A percentile compares a stretch with the other conserved stretches of the same genome.
Evolutionary conservation across 495 filamentous ascomycete genomes (phyloP).

Genomic region (Achaetomiella virescens): DNA sequence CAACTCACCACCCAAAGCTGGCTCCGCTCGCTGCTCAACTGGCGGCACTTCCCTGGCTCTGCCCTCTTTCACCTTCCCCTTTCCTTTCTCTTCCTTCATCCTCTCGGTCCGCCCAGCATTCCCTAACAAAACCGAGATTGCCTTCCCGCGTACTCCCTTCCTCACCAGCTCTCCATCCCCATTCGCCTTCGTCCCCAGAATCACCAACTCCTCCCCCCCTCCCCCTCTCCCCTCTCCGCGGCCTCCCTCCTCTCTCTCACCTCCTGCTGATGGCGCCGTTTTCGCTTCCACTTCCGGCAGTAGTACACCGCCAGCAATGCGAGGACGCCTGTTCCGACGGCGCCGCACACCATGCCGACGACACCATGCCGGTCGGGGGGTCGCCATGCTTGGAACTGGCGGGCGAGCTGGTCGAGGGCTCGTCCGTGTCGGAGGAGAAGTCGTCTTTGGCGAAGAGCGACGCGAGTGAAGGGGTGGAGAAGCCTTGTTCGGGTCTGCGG

Average conservation of each 20-base stretch:
- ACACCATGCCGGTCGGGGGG: background rate
- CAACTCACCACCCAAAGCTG: background rate
- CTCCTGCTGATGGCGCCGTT: background rate
- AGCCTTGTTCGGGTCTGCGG: background rate
- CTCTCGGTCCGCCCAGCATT: background rate
- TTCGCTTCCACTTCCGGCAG: too few species aligned
- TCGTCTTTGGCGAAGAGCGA: background rate
- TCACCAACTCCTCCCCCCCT: background rate
- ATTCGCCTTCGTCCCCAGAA: background rate
- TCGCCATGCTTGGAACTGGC: background rate
- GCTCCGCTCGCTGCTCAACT: too few species aligned
- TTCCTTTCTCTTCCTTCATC: background rate
- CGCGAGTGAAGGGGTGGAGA: background rate
- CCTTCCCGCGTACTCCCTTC: background rate
- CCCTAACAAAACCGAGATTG: background rate
- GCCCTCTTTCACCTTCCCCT: too few species aligned
- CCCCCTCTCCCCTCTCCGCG: background rate
- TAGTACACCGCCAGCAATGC: background rate
- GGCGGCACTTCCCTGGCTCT: too few species aligned
- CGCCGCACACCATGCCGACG: constrained; percentile 18
- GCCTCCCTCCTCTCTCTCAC: background rate
- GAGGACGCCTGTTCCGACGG: background rate
- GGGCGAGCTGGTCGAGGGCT: background rate
- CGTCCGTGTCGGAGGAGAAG: background rate
- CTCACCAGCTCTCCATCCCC: background rate